phyloP scores from a whole-genome alignment of 169 alveolate genomes.

The Eimeria zaria region DNA sequence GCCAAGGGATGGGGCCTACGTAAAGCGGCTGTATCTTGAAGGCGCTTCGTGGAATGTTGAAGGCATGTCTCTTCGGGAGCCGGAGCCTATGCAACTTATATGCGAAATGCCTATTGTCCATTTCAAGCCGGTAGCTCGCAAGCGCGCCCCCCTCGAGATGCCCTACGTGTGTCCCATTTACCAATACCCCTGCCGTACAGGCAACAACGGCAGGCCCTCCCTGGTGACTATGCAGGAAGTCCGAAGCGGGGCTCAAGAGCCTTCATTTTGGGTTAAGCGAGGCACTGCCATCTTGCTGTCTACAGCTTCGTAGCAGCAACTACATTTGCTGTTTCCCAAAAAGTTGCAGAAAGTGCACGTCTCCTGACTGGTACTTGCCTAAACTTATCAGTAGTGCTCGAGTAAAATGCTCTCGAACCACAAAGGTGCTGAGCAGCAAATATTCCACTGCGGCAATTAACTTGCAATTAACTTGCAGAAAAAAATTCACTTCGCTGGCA shows the following conservation, averaged over 20 bases:
- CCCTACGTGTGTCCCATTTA: constrained; percentile 96
- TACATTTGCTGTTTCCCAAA: background rate
- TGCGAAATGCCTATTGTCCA: constrained; percentile 95
- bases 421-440: background rate
- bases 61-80: constrained; percentile 92
- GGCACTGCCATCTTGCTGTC: constrained; percentile 96
- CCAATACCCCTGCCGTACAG: constrained; percentile 91
- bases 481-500: background rate
- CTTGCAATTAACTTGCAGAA: background rate
- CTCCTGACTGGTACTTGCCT: background rate
- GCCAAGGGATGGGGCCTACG: constrained; percentile 96
- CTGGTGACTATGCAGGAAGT: constrained; percentile 91
- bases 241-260: constrained; percentile 90
- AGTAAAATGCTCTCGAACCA: background rate
- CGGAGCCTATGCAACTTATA: constrained; percentile 95
- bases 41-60: constrained; percentile 98
- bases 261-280: constrained; percentile 96
- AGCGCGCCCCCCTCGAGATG: constrained; percentile 88
- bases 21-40: constrained; percentile 94
- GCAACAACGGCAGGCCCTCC: constrained; percentile 93
- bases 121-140: constrained; percentile 95
- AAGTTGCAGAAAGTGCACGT: background rate
- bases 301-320: constrained; percentile 21
- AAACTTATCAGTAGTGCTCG: background rate
- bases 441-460: background rate